These are phyloP conservation scores for Cercospora nicotianae DNA, from an alignment of 2,329 filamentous ascomycete species.

Conservation along the genomic window DNA sequence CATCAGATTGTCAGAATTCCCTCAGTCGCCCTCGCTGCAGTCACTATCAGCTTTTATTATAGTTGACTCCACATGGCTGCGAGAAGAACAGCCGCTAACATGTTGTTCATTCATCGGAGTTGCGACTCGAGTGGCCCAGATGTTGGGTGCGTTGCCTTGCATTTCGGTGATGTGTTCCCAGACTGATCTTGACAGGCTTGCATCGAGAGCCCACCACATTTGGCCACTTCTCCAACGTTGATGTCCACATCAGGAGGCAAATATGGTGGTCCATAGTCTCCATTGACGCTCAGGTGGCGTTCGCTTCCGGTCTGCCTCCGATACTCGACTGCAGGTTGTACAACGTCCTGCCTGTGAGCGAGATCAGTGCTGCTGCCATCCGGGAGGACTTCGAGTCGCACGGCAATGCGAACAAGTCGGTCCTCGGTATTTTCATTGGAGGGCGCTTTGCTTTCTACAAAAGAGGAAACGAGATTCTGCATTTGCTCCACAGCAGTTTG, in stretches of 20 bases:
- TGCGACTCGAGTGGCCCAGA: slow-evolving; percentile 50
- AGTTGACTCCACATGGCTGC: slow-evolving; percentile 38
- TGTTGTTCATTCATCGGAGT: slow-evolving; percentile 52
- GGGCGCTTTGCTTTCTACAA: slow-evolving; percentile 28
- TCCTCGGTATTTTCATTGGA: slow-evolving; percentile 28
- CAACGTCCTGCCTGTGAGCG: slow-evolving; percentile 48
- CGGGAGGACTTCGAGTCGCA: slow-evolving; percentile 44
- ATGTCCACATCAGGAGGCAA: slow-evolving; percentile 48
- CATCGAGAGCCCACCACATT: slow-evolving; percentile 53
- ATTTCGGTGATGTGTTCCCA: background rate
- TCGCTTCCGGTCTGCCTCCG: slow-evolving; percentile 51
- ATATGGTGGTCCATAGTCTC: slow-evolving; percentile 54
- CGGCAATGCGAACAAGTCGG: slow-evolving; percentile 27
- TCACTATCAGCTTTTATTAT: slow-evolving; percentile 50
- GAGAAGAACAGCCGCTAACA: slow-evolving; percentile 52
- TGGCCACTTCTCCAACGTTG: slow-evolving; percentile 43
- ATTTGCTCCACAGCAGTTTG: slow-evolving; percentile 25
- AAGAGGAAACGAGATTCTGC: slow-evolving; percentile 26
- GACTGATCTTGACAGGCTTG: slow-evolving; percentile 33
- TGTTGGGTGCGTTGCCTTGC: slow-evolving; percentile 40
- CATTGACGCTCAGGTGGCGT: slow-evolving; percentile 51
- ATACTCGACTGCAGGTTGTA: slow-evolving; percentile 49
- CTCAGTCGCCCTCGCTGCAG: slow-evolving; percentile 47
- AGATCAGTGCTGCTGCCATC: slow-evolving; percentile 37
- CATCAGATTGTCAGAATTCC: slow-evolving; percentile 39